phyloP scores from a whole-genome alignment of 1,284 basidiomycete species.

The Cryptococcus sp. region DNA sequence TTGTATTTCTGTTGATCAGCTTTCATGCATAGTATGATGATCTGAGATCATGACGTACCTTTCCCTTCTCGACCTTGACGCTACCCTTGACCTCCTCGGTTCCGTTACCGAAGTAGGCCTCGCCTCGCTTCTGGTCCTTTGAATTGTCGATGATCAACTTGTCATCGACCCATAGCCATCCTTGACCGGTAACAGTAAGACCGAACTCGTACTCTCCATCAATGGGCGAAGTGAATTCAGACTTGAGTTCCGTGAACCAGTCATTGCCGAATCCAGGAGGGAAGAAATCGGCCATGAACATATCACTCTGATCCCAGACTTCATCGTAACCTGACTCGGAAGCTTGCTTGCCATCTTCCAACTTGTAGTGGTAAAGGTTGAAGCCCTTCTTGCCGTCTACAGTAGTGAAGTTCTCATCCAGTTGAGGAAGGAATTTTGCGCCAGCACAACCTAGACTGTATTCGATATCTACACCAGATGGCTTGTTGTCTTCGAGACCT shows the following conservation, averaged over 20 bases:
- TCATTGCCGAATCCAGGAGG: slow-evolving; percentile 13
- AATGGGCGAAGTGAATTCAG: slow-evolving; percentile 20
- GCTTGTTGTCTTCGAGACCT: slow-evolving; percentile 51
- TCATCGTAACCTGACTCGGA: slow-evolving; percentile 9
- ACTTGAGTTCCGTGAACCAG: slow-evolving; percentile 21
- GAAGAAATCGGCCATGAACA: slow-evolving; percentile 27
- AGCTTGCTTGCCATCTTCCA: slow-evolving; percentile 14
- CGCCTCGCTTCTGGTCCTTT: slow-evolving; percentile 41
- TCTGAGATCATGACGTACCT: slow-evolving; percentile 9
- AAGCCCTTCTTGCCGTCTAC: slow-evolving; percentile 23
- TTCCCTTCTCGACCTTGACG: slow-evolving; percentile 23
- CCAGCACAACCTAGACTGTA: slow-evolving; percentile 49
- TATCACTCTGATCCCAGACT: slow-evolving; percentile 14
- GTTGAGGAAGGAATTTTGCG: slow-evolving; percentile 20
- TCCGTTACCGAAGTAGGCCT: slow-evolving; percentile 24
- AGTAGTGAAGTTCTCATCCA: slow-evolving; percentile 21
- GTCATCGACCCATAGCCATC: slow-evolving; percentile 57
- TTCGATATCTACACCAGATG: slow-evolving; percentile 32
- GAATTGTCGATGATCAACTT: slow-evolving; percentile 64
- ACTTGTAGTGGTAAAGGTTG: slow-evolving; percentile 19
- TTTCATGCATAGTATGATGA: background rate
- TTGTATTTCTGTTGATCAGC: slow-evolving; percentile 13
- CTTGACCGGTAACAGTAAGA: slow-evolving; percentile 23
- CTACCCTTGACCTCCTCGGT: slow-evolving; percentile 15
- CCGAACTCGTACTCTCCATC: slow-evolving; percentile 32